Base-by-base conservation (phyloP, 352 stramenopile genomes). In the Pythium phragmitis region DNA sequence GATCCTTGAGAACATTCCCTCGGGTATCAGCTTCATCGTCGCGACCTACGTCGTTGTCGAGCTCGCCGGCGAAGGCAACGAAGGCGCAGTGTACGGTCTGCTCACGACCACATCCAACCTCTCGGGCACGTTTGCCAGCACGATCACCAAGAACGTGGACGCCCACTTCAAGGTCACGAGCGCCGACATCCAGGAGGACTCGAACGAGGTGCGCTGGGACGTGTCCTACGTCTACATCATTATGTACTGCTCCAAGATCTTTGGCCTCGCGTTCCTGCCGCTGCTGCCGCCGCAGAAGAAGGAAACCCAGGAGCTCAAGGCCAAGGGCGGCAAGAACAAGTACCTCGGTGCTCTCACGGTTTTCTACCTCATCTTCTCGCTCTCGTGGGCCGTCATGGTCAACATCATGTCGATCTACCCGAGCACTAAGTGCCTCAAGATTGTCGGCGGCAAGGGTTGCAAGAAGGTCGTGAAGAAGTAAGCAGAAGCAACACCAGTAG, bases 41-140 rank as follows among this genome's bases (percentile, higher is more conserved):
- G 53, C 53, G 21, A 60, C 53, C 2, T 60, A 60, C 53, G 53
- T 60, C 14, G 53, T 60, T 2, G 53, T 83, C 11, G 75, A 83
- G 54, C 68, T 83, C 19, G 64, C 67, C 8, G 67, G 71, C 36
- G 56, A 72, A 14, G 67, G 70, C 30, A 78, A 76, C 54, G 75
- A 80, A 57, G 75, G 68, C 28, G 70, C 70, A 1, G 52, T 74
- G 36, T 83, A 80, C 61, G 69, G 73, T 14, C 65, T 83, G 14
- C 37, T 78, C 42, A 83, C 75, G 17, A 80, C 75, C 4, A 63
- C 76, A 7, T 51, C 50, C 47, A 80, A 80, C 65, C 42, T 80
- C 19, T 58, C 73, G 47, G 68, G 54, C 11, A 72, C 75, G 13
- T 74, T 83, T 45, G 75, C 70, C 11, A 53, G 60, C n/a, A 70